Percentiles rank a stretch among this genome's conserved stretches.
Evolutionary conservation across 495 filamentous ascomycete genomes (phyloP).

Genomic region (Tirmania nivea): DNA sequence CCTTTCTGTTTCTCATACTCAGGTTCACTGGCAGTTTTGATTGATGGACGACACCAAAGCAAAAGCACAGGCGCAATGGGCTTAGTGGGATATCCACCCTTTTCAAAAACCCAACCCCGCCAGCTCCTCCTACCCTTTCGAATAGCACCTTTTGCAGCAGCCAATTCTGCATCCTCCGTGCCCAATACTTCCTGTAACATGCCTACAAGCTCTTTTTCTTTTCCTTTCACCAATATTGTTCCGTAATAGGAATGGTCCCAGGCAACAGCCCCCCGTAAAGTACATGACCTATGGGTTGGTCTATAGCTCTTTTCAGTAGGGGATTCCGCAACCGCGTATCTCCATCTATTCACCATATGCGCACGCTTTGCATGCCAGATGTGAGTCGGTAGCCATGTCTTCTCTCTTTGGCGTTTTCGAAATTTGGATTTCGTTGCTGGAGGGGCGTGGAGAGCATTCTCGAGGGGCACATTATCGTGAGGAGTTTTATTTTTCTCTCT

Average conservation of each 20-base stretch:
- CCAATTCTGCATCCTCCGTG: slow-evolving; percentile 27
- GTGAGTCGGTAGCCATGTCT: slow-evolving; percentile 90
- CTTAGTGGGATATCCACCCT: slow-evolving; percentile 29
- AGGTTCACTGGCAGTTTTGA: too few relatives aligned
- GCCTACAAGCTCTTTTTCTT: slow-evolving; percentile 35
- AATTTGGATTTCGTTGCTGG: slow-evolving; percentile 46
- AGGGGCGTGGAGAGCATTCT: slow-evolving; percentile 42
- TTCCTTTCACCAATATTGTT: slow-evolving; percentile 59
- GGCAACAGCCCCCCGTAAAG: slow-evolving; percentile 38
- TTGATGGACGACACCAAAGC: slow-evolving; percentile 28
- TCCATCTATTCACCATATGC: slow-evolving; percentile 69
- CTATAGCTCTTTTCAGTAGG: slow-evolving; percentile 79
- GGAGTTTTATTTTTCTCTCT: slow-evolving; percentile 18
- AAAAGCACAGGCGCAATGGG: slow-evolving; percentile 58
- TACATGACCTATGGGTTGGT: slow-evolving; percentile 60
- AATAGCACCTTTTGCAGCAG: slow-evolving; percentile 37
- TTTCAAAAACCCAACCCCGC: slow-evolving; percentile 41
- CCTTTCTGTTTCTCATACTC: slow-evolving; percentile 5
- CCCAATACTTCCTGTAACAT: slow-evolving; percentile 26
- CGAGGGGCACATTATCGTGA: neutral
- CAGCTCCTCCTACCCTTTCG: slow-evolving; percentile 45
- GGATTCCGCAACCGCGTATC: slow-evolving; percentile 63
- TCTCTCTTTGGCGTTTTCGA: slow-evolving; percentile 64
- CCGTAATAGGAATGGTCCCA: slow-evolving; percentile 97
- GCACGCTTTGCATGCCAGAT: slow-evolving; percentile 85